phyloP scores from a whole-genome alignment of 78 protist species.

The Dictyostelium intermedium region DNA sequence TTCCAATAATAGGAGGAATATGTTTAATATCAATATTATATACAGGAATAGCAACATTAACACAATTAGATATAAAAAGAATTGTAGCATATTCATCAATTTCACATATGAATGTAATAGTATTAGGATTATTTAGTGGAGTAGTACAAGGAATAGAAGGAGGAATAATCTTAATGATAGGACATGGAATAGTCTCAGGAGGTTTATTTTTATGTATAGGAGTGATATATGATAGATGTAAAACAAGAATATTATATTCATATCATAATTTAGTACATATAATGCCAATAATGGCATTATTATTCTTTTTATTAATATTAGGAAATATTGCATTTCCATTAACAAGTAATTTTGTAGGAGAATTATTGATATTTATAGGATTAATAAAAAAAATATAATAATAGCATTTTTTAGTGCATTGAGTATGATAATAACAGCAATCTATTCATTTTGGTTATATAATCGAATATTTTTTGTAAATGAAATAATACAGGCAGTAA shows the following conservation, averaged over 20 bases:
- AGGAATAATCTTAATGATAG: not conserved
- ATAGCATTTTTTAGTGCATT: conserved; percentile 25
- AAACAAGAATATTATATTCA: conserved; percentile 11
- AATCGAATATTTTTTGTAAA: not conserved
- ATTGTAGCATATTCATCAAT: conserved; percentile 5
- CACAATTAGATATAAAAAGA: conserved; percentile 16
- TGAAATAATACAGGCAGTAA: not conserved
- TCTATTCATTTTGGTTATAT: conserved; percentile 16
- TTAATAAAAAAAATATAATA: conserved; percentile 14
- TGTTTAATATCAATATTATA: conserved; percentile 13
- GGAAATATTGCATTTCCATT: conserved; percentile 20
- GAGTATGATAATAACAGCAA: conserved; percentile 5
- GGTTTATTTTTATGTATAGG: conserved; percentile 16
- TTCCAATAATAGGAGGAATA: conserved; percentile 1
- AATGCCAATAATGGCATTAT: conserved; percentile 1
- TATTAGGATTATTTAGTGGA: conserved; percentile 19
- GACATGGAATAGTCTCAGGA: conserved; percentile 16
- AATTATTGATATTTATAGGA: conserved; percentile 8
- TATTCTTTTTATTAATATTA: not conserved
- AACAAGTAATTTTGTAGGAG: conserved; percentile 8
- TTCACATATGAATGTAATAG: conserved; percentile 10
- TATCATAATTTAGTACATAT: not conserved
- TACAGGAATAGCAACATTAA: conserved; percentile 16
- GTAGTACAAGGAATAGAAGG: conserved; percentile 23
- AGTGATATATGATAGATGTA: conserved; percentile 1